Base-by-base conservation (phyloP, 176 grass and related monocot genomes). In the Triticum urartu region DNA sequence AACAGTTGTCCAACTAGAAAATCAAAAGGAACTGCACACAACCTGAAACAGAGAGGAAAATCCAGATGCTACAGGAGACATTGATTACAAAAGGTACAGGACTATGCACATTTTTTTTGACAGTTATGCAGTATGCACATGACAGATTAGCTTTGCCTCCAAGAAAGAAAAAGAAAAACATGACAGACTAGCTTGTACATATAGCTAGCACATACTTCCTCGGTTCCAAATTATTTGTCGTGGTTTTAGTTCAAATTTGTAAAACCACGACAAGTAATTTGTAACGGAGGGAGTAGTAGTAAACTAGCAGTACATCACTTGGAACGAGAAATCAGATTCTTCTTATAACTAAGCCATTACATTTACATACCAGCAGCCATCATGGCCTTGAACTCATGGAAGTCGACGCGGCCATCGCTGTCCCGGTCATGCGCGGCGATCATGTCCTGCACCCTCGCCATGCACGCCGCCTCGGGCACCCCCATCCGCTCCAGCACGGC, bases 391-490 rank as follows among this genome's bases (percentile, higher is more conserved):
- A 89, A 84, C 34, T 89, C 81, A 8, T 79, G 39, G 43, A 72
- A 83, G 82, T 83, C 65, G 35, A 89, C 66, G 30, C 54, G 82
- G 42, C 75, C 75, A 22, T 84, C 86, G 40, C 79, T 68, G 43
- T 87, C 79, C 60, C 10, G 58, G 61, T 82, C 86, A 17, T 80
- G 79, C 24, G 86, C 79, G 60, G 86, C 79, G 69, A 87, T 87
- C 86, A 87, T 87, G 79, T 76, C 86, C 10, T 34, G 79, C 60
- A 87, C 86, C 60, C 79, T 26, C 22, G 86, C 70, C 86, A 87
- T 58, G 69, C 42, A 65, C 2, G 14, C 70, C 3, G 86, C 86
- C 79, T 87, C 86, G 14, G 86, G 86, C 60, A 87, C 2, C 32
- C 86, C 86, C 79, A 87, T 87, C 79, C 86, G 38, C 22, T 30